These are phyloP conservation scores for Alternaria sp. DNA, from an alignment of 2,329 filamentous ascomycete species.

Conservation along the genomic window DNA sequence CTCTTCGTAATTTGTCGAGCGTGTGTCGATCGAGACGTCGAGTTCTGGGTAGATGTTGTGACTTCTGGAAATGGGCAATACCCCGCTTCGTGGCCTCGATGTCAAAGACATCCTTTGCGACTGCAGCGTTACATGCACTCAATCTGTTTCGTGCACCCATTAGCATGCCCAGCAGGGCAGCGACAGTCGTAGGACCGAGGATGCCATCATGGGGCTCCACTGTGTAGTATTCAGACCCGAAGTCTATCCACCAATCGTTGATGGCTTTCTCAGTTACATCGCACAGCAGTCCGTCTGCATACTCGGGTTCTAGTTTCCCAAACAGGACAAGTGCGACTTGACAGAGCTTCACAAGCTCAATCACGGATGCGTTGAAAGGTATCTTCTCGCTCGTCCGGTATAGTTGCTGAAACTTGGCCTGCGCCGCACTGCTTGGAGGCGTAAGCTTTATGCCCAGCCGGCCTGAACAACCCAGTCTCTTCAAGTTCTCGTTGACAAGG, in stretches of 20 bases:
- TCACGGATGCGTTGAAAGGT: constrained; percentile 77
- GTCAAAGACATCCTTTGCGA: constrained; percentile 92
- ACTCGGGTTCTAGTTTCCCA: constrained; percentile 84
- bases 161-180: constrained; percentile 84
- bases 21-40: constrained; percentile 84
- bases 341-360: constrained; percentile 89
- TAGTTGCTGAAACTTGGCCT: constrained; percentile 89
- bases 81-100: constrained; percentile 81
- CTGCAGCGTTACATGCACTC: constrained; percentile 81
- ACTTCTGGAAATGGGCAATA: constrained; percentile 88
- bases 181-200: constrained; percentile 88
- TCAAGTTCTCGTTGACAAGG: constrained; percentile 93
- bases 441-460: constrained; percentile 84
- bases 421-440: constrained; percentile 78
- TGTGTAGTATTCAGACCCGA: constrained; percentile 90
- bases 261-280: constrained; percentile 91
- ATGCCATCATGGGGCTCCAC: constrained; percentile 93
- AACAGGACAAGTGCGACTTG: constrained; percentile 90
- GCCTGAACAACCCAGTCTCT: constrained; percentile 89
- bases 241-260: constrained; percentile 94
- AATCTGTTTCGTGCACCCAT: constrained; percentile 91
- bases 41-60: constrained; percentile 79
- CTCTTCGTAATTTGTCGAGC: constrained; percentile 78
- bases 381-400: constrained; percentile 88
- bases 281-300: constrained; percentile 90